These are phyloP conservation scores for Allomyces javanicus DNA, from an alignment of 192 early-diverging fungal species.

Conservation along the genomic window DNA sequence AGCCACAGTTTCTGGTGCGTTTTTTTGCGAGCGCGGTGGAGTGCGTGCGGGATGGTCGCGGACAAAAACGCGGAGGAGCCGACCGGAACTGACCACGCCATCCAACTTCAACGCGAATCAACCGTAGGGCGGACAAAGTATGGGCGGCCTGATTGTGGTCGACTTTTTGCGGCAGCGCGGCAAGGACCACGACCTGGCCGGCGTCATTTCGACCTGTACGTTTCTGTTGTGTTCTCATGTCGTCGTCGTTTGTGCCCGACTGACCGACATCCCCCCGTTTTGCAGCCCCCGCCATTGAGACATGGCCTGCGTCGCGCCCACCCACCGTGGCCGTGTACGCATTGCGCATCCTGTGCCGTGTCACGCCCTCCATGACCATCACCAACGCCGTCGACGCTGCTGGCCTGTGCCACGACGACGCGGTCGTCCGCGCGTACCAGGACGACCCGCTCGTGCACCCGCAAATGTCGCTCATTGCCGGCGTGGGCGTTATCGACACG, in stretches of 20 bases:
- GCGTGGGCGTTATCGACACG: neutral
- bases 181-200: conserved; percentile 2
- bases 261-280: conserved; percentile 22
- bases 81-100: too few species aligned
- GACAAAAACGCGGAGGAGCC: too few species aligned
- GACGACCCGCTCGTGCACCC: conserved; percentile 33
- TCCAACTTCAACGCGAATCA: too few species aligned
- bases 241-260: conserved; percentile 15
- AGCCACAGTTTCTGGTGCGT: conserved; percentile 31
- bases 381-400: conserved; percentile 16
- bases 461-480: neutral
- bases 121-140: neutral
- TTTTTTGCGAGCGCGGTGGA: conserved; percentile 4
- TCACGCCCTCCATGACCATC: conserved; percentile 24
- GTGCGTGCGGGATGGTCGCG: too few species aligned
- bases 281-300: conserved; percentile 16
- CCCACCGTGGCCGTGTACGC: conserved; percentile 13
- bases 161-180: neutral
- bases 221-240: conserved; percentile 5
- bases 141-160: neutral
- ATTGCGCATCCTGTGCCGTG: conserved; percentile 11
- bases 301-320: conserved; percentile 8
- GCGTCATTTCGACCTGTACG: conserved; percentile 1
- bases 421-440: conserved; percentile 24
- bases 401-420: conserved; percentile 18